phyloP scores from a whole-genome alignment of 768 basidiomycete genomes.

The Neoboletus magnificus region DNA sequence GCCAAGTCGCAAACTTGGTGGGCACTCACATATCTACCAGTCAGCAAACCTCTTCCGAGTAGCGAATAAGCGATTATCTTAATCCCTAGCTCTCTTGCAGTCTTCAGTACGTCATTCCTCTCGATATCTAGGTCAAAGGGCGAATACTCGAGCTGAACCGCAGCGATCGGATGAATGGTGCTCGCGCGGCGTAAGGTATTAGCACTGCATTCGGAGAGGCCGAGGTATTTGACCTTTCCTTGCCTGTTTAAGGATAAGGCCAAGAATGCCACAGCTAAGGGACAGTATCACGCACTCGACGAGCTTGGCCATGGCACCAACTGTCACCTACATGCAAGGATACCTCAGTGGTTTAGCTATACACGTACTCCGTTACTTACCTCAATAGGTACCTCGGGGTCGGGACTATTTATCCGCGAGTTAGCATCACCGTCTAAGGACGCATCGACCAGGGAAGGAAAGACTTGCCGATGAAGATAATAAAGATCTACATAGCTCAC shows the following conservation, averaged over 20 bases:
- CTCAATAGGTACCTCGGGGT: constrained; percentile 46
- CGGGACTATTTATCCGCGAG: constrained; percentile 30
- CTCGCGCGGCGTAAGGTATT: constrained; percentile 48
- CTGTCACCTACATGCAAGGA: constrained; percentile 31
- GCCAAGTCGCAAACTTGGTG: too few relatives aligned
- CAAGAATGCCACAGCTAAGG: neutral
- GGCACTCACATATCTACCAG: constrained; percentile 39
- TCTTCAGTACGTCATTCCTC: constrained; percentile 40
- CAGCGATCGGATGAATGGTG: constrained; percentile 48
- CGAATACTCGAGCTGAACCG: constrained; percentile 51
- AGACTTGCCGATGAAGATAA: constrained; percentile 41
- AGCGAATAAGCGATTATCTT: constrained; percentile 51
- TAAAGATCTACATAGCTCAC: constrained; percentile 44
- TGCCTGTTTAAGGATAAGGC: constrained; percentile 21
- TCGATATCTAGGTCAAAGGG: constrained; percentile 50
- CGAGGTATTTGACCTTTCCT: constrained; percentile 46
- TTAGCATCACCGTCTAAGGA: neutral
- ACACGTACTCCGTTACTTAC: constrained; percentile 22
- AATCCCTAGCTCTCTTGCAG: constrained; percentile 48
- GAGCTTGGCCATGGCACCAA: constrained; percentile 49
- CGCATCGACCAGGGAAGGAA: neutral
- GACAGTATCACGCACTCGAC: constrained; percentile 39
- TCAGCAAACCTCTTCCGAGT: constrained; percentile 49
- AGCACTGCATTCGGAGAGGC: constrained; percentile 51
- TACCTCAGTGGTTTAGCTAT: neutral